Evolutionary conservation across 139 green algal species (phyloP).

Genomic region (Gonium pectorale): DNA sequence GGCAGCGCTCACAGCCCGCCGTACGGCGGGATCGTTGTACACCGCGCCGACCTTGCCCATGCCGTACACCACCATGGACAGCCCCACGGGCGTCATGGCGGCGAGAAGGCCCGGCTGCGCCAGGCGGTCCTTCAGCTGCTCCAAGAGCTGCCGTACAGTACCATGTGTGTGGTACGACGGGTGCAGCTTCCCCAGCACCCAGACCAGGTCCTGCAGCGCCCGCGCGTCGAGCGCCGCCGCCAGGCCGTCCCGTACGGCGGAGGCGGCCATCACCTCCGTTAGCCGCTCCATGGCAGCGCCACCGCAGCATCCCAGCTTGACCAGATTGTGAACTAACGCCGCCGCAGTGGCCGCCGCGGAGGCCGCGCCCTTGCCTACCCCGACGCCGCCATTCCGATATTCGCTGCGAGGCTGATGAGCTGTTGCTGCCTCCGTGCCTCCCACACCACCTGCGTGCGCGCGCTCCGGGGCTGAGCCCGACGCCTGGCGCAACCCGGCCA

Average conservation of each 20-base stretch:
- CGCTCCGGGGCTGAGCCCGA: not conserved
- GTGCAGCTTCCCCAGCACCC: conserved; percentile 24
- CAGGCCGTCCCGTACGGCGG: not conserved
- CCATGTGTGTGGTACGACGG: not conserved
- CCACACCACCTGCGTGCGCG: not conserved
- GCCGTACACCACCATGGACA: conserved; percentile 44
- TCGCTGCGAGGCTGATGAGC: not conserved
- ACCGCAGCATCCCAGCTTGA: not conserved
- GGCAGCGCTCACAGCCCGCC: not conserved
- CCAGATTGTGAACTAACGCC: not conserved
- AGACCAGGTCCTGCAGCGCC: conserved; percentile 33
- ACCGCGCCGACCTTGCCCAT: not conserved
- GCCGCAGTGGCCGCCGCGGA: not conserved
- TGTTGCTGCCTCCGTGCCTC: not conserved
- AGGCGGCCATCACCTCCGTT: not conserved
- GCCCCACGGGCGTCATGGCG: conserved; percentile 1
- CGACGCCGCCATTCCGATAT: not conserved
- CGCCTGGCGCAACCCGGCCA: too few species aligned
- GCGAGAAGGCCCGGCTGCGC: conserved; percentile 22
- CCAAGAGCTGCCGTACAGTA: conserved; percentile 4
- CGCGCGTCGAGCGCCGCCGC: not conserved
- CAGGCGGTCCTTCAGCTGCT: not conserved
- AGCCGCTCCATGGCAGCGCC: not conserved
- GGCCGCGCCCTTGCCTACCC: not conserved
- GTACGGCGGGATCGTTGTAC: not conserved